Conservation (phyloP, 1,284 basidiomycete species). For the Boletellus sp. region DNA sequence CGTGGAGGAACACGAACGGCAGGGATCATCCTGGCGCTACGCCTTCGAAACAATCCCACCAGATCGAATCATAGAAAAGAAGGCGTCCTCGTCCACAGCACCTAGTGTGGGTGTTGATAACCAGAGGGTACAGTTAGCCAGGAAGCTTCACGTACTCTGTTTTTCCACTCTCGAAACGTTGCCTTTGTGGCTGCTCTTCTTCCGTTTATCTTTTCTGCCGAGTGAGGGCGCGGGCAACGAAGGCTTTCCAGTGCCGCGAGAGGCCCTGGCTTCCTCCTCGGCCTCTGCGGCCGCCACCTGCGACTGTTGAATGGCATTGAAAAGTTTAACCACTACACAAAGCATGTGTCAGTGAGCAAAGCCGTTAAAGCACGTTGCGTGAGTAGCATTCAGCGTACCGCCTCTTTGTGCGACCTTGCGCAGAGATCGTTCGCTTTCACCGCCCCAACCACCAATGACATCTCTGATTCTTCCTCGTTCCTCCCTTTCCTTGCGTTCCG, state of each 20-base stretch:
- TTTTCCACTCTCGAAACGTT: constrained; percentile 51
- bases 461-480: constrained; percentile 69
- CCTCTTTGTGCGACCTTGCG: constrained; percentile 81
- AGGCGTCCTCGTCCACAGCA: constrained; percentile 62
- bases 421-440: constrained; percentile 69
- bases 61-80: constrained; percentile 75
- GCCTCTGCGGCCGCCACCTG: constrained; percentile 53
- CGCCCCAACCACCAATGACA: constrained; percentile 81
- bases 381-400: constrained; percentile 43
- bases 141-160: constrained; percentile 44
- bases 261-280: constrained; percentile 54
- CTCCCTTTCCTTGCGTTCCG: constrained; percentile 73
- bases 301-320: constrained; percentile 79
- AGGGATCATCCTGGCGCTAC: constrained; percentile 6
- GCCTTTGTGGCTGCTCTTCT: constrained; percentile 53
- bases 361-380: not conserved
- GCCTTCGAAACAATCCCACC: constrained; percentile 67
- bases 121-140: not conserved
- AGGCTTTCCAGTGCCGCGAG: constrained; percentile 69
- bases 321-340: constrained; percentile 68
- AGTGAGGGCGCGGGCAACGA: constrained; percentile 61
- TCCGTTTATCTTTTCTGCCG: constrained; percentile 42
- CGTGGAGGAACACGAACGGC: no score
- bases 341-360: constrained; percentile 1
- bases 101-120: constrained; percentile 32